Percentiles rank a stretch among this genome's conserved stretches.
Conservation (phyloP, 208 protist species). For the Trypanosomatidae sp. region DNA sequence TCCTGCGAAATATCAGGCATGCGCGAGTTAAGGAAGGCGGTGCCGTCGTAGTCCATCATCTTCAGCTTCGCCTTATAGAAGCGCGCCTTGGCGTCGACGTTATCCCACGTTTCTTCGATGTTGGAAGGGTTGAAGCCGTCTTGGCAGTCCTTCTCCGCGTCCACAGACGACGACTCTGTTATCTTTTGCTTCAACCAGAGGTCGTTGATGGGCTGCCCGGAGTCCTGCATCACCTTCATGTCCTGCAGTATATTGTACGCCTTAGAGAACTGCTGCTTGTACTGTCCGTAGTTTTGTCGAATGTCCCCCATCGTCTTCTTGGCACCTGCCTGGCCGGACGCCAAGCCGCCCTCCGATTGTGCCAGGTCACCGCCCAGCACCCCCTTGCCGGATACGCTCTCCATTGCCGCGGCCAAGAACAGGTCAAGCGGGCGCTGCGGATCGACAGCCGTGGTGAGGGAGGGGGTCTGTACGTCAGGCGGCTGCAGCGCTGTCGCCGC, state of each 20-base stretch:
- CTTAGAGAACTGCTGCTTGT: conserved; percentile 81
- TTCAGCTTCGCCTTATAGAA: conserved; percentile 89
- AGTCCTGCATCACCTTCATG: conserved; percentile 73
- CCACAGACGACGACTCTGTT: conserved; percentile 28
- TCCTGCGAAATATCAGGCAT: conserved; percentile 80
- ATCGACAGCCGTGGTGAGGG: conserved; percentile 5
- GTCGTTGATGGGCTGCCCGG: conserved; percentile 74
- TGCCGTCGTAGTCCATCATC: conserved; percentile 90
- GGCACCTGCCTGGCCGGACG: not conserved
- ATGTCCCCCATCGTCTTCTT: conserved; percentile 40
- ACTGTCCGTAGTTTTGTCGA: conserved; percentile 53
- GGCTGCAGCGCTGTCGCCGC: conserved; percentile 23
- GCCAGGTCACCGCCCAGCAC: conserved; percentile 35
- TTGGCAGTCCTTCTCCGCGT: conserved; percentile 42
- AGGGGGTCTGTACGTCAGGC: conserved; percentile 10
- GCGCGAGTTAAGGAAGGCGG: conserved; percentile 42
- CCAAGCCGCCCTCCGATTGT: conserved; percentile 7
- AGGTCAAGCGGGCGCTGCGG: conserved; percentile 24
- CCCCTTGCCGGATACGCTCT: conserved; percentile 20
- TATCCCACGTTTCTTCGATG: conserved; percentile 83
- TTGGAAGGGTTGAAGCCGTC: conserved; percentile 78
- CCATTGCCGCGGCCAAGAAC: conserved; percentile 13
- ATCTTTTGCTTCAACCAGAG: conserved; percentile 81
- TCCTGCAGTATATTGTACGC: conserved; percentile 75
- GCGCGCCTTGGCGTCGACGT: conserved; percentile 72